Conservation (phyloP, 345 rosid species). For the Brassica rapa region DNA sequence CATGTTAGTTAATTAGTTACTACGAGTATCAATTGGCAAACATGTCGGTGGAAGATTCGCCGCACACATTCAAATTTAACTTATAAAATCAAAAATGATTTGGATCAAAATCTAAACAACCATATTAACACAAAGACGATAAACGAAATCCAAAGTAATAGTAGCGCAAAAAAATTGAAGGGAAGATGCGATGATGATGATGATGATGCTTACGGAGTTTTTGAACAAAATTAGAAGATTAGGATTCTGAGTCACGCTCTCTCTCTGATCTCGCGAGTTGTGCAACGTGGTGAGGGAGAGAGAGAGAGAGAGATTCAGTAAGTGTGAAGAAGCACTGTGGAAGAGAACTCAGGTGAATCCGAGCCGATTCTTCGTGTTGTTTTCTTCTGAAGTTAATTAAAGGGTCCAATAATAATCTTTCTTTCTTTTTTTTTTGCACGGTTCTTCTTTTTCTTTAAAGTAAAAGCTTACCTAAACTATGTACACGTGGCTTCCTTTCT, state of each 20-base stretch:
- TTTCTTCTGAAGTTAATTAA: background rate
- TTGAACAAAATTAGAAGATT: background rate
- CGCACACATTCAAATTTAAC: background rate
- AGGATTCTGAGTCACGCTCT: constrained; percentile 14
- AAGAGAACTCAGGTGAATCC: background rate
- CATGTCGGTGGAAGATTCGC: constrained; percentile 20
- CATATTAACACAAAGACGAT: background rate
- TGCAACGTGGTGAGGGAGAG: background rate
- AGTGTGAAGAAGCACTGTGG: constrained; percentile 8
- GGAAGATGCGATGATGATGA: constrained; percentile 8
- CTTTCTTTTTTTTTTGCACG: background rate
- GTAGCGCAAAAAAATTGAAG: background rate
- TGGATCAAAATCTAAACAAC: constrained; percentile 15
- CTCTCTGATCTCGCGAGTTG: constrained; percentile 14
- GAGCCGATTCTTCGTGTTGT: constrained; percentile 8
- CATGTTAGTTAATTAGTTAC: background rate
- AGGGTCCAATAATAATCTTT: background rate
- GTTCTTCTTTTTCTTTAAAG: background rate
- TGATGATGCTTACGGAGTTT: constrained; percentile 23
- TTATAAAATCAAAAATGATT: background rate
- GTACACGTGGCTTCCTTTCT: constrained; percentile 14
- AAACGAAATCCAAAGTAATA: constrained; percentile 2
- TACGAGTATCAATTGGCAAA: background rate
- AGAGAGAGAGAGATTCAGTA: constrained; percentile 11
- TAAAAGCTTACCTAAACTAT: constrained; percentile 16